Conservation (phyloP, 352 stramenopile species). For the Pythium pyrilobum region DNA sequence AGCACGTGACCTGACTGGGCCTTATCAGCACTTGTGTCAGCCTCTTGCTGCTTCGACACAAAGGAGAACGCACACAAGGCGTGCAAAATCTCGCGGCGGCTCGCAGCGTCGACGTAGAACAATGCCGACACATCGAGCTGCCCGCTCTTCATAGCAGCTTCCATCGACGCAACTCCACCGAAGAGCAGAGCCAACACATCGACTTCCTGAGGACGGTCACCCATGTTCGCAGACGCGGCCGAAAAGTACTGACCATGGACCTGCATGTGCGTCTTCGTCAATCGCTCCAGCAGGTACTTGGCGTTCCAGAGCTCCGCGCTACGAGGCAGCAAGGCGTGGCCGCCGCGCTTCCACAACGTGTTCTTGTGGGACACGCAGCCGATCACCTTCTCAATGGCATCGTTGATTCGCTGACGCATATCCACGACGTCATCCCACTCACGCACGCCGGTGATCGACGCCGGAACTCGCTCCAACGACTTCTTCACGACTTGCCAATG, state of each 20-base stretch:
- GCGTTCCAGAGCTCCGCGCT: slow-evolving; percentile 62
- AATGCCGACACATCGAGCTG: slow-evolving; percentile 69
- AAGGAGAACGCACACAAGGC: slow-evolving; percentile 81
- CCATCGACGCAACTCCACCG: slow-evolving; percentile 64
- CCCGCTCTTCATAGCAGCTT: slow-evolving; percentile 72
- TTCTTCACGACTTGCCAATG: slow-evolving; percentile 80
- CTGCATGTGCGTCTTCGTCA: slow-evolving; percentile 37
- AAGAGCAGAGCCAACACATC: slow-evolving; percentile 75
- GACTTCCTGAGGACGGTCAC: slow-evolving; percentile 24
- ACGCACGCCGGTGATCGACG: background rate
- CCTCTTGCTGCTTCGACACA: slow-evolving; percentile 33
- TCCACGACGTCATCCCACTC: slow-evolving; percentile 49
- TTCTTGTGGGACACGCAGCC: slow-evolving; percentile 65
- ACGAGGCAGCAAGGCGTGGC: slow-evolving; percentile 73
- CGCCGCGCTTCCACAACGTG: slow-evolving; percentile 92
- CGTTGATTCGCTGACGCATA: slow-evolving; percentile 68
- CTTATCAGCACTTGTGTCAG: background rate
- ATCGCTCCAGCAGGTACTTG: slow-evolving; percentile 54
- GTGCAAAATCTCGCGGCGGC: slow-evolving; percentile 68
- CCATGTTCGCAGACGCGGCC: background rate
- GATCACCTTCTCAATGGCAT: slow-evolving; percentile 65
- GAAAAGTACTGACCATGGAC: slow-evolving; percentile 21
- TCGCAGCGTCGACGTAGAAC: slow-evolving; percentile 63
- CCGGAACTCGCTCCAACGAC: slow-evolving; percentile 24
- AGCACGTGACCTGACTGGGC: slow-evolving; percentile 23